Conservation (phyloP, 495 filamentous ascomycete genomes). For the Daldinia grandis region DNA sequence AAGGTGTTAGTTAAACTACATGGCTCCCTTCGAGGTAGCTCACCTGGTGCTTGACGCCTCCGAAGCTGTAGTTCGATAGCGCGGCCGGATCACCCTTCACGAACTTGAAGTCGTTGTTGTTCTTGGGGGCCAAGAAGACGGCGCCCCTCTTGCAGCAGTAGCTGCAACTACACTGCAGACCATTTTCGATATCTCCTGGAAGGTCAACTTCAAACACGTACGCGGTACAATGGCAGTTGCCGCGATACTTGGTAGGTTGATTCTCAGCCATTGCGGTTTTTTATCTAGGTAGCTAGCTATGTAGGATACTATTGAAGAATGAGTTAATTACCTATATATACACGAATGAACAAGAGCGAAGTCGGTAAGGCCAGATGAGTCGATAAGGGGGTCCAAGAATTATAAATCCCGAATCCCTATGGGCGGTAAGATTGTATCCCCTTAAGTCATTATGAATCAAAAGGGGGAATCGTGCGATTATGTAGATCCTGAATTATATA, state of each 20-base stretch:
- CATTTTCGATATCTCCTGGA: constrained; percentile 17
- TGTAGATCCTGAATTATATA: not conserved
- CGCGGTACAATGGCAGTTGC: constrained; percentile 48
- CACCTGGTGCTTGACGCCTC: constrained; percentile 32
- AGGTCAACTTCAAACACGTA: constrained; percentile 41
- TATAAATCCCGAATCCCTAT: not conserved
- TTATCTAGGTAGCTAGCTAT: not conserved
- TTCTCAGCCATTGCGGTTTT: constrained; percentile 18
- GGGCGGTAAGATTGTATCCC: not conserved
- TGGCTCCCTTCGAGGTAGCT: not conserved
- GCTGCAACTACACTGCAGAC: constrained; percentile 32
- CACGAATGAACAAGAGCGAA: not conserved
- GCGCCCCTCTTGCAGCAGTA: constrained; percentile 42
- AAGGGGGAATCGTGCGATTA: not conserved
- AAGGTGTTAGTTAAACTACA: not conserved
- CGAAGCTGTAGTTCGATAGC: constrained; percentile 32
- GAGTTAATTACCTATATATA: constrained; percentile 1
- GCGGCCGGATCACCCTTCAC: constrained; percentile 27
- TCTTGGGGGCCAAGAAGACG: constrained; percentile 18
- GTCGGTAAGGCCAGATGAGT: not conserved
- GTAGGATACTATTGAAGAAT: not conserved
- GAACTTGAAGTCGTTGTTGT: constrained; percentile 34
- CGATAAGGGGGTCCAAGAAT: not conserved
- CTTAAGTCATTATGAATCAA: not conserved
- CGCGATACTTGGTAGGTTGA: constrained; percentile 19